Evolutionary conservation across 805 yeast species (phyloP), one percentile per base, ranked within the genome.

Genomic region (Yamadazyma tumulicola): DNA sequence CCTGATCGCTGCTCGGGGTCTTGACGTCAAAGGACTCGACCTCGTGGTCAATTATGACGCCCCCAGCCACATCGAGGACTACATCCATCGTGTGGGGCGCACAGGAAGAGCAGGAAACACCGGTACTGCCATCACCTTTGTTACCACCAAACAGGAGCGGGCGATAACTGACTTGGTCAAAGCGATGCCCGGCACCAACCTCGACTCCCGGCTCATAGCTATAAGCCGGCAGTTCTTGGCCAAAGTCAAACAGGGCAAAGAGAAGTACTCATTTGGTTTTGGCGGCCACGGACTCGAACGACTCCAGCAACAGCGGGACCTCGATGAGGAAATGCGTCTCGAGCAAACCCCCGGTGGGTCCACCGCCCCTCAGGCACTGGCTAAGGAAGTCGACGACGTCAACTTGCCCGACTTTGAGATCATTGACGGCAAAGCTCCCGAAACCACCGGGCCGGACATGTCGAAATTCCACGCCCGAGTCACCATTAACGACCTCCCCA

Each of bases 41-140:
- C 56, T 89, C 28, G 97, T 93, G 2, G 66, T 93, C 5, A 85
- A 93, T 43, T 61, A 51, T 41, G 74, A 69, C n/a, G 66, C 87
- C 1, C 95, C 96, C 0, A 85, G 73, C 43, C 95, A 89, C 41
- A 72, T 88, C 71, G 97, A 95, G 43, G 97, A 93, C 55, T 93
- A 93, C 52, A 91, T 93, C 9, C 98, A 93, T 60, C 73, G 97
- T 6, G 95, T 89, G 1, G 98, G 98, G 0, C 68, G 98, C 38
- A 93, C 98, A 0, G 98, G 97, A 0, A 69, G 98, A 41, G 97
- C 97, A 1, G 93, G 93, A 0, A 71, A 72, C 22, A 62, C 59
- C 3, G 98, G 98, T 2, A 61, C 51, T 19, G 67, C 63, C 15
- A 55, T 56, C 4, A 84, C 97, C 0, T 75, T 91, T 44, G 64